A percentile compares a stretch with the other conserved stretches of the same genome.
These are phyloP conservation scores for Oryza punctata DNA, from an alignment of 176 grass and related monocot species.

Conservation along the genomic window DNA sequence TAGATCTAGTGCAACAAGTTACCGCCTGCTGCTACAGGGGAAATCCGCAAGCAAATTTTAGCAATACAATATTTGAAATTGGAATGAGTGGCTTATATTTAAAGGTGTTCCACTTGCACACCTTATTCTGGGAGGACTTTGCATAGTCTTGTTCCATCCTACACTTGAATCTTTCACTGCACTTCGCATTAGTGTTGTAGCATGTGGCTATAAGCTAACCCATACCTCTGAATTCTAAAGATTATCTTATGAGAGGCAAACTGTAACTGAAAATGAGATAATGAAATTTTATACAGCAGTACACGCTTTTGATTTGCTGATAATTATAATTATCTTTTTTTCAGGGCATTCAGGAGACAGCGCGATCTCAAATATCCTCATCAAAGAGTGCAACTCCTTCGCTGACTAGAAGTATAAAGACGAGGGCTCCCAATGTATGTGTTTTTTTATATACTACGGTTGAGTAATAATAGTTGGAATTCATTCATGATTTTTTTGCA, in stretches of 20 bases:
- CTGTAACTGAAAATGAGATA: neutral
- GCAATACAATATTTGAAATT: neutral
- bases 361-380: constrained; percentile 9
- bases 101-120: neutral
- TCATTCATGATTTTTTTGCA: constrained; percentile 21
- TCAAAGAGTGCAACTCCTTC: constrained; percentile 32
- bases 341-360: constrained; percentile 39
- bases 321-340: constrained; percentile 16
- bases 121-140: constrained; percentile 9
- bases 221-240: constrained; percentile 10
- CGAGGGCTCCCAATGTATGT: constrained; percentile 49
- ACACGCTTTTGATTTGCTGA: neutral
- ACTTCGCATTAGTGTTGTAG: neutral
- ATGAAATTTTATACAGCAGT: neutral
- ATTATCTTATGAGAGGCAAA: constrained; percentile 10
- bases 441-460: neutral
- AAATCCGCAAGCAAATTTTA: neutral
- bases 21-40: neutral
- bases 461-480: neutral
- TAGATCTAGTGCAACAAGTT: constrained; percentile 14
- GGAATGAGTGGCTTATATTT: neutral
- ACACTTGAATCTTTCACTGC: constrained; percentile 7
- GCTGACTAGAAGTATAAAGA: constrained; percentile 31
- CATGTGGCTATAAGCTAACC: neutral
- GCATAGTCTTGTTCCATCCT: neutral